Percentiles rank a stretch among this genome's conserved stretches.
These are phyloP conservation scores for Beauveria sp. DNA, from an alignment of 2,329 filamentous ascomycete genomes.

Conservation along the genomic window DNA sequence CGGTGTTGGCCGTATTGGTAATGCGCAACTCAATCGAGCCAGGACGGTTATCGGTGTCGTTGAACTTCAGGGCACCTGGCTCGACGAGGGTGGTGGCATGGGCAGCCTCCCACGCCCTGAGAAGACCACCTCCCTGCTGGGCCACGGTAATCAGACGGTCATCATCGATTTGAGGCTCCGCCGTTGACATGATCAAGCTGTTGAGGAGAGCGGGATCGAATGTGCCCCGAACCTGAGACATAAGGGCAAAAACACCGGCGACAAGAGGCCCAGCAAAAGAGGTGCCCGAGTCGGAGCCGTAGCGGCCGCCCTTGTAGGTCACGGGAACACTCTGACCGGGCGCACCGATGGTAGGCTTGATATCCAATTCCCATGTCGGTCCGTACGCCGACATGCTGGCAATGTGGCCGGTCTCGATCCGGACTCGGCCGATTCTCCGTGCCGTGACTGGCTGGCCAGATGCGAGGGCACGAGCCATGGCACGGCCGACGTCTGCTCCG, in stretches of 20 bases:
- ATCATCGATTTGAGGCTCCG: background rate
- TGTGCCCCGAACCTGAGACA: background rate
- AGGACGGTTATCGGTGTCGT: conserved; percentile 9
- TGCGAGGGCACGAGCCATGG: background rate
- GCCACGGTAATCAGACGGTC: background rate
- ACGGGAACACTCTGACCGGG: background rate
- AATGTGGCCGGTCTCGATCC: background rate
- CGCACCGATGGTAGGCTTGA: background rate
- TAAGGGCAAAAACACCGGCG: background rate
- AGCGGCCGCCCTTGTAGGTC: background rate
- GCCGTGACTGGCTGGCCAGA: background rate
- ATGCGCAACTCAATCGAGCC: background rate
- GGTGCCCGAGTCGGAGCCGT: background rate
- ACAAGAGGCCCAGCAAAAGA: background rate
- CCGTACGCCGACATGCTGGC: background rate
- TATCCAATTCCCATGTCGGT: background rate
- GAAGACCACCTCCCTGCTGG: conserved; percentile 12
- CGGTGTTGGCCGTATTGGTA: background rate
- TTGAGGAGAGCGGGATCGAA: conserved; percentile 5
- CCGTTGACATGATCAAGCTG: conserved; percentile 8
- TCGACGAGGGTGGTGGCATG: conserved; percentile 5
- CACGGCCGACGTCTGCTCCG: background rate
- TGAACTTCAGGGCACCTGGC: conserved; percentile 9
- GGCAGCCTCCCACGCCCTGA: conserved; percentile 10
- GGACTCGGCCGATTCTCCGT: background rate